A percentile compares a stretch with the other conserved stretches of the same genome.
Evolutionary conservation across 345 rosid species (phyloP).

Genomic region (Rhodomyrtus tomentosa): DNA sequence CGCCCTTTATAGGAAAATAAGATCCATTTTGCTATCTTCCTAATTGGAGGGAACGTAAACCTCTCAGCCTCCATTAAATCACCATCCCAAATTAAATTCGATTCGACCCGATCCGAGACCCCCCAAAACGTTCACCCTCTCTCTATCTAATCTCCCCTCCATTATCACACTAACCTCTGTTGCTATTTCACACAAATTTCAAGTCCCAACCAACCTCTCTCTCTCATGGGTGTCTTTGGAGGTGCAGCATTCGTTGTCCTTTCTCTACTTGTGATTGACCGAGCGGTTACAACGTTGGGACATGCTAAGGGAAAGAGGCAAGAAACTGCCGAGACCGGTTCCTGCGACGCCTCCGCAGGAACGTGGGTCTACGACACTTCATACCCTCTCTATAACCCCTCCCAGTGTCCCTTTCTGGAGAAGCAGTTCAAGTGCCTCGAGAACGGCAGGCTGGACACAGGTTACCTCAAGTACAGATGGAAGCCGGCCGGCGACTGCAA

Average conservation of each 20-base stretch:
- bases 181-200: background rate
- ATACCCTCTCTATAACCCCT: constrained; percentile 19
- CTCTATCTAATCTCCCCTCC: background rate
- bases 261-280: background rate
- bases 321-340: background rate
- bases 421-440: constrained; percentile 28
- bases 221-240: background rate
- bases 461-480: constrained; percentile 43
- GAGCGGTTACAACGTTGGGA: background rate
- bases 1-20: background rate
- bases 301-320: background rate
- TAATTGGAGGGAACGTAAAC: background rate
- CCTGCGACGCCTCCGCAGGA: constrained; percentile 25
- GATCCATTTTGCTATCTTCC: background rate
- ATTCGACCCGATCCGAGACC: background rate
- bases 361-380: constrained; percentile 30
- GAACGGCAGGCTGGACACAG: constrained; percentile 31
- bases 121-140: background rate
- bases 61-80: background rate
- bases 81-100: background rate
- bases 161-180: background rate
- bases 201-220: background rate
- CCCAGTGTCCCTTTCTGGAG: constrained; percentile 33
- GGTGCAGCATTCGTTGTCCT: background rate
- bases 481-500: constrained; percentile 21